Evolutionary conservation across 805 yeast species (phyloP), one percentile per base, ranked within the genome.

Genomic region (Metschnikowia peoriensis): DNA sequence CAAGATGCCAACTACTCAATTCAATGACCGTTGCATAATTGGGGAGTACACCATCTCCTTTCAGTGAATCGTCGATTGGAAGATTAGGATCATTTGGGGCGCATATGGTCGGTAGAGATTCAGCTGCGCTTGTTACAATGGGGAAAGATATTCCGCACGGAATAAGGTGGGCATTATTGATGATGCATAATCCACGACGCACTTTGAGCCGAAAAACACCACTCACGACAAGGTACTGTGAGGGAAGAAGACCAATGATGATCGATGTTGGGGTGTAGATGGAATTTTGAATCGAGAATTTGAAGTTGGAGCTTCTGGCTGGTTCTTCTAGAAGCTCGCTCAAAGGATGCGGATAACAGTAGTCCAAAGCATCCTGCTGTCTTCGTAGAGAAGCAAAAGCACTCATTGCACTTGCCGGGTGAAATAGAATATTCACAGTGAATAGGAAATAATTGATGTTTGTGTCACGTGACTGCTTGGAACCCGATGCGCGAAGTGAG

Each of bases 151-250:
- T 16, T 66, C 71, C 59, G 60, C 76, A 58, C 41, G 16, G 67
- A 50, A 57, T 61, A 32, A 58, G 58, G 56, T 70, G 72, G 4
- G 56, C 50, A 12, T 76, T 71, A 55, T 83, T 82, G 1, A 82
- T 53, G 4, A 65, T 55, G 0, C 80, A 61, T 0, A 79, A 76
- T 15, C 88, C 88, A 47, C 78, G 62, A 53, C 73, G 76, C 0
- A 83, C 66, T 4, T 62, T 61, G 27, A 83, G 46, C 4, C 44
- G 59, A 56, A 72, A 81, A 53, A 76, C 82, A 0, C 88, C 87
- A 50, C 70, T 67, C 1, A 83, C 49, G 39, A 80, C 57, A 2
- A 83, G 52, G 47, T 61, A 70, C 51, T 82, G 82, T 28, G 66
- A 64, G 1, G 64, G 56, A 49, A 72, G 75, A 35, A 83, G 67